Evolutionary conservation across 345 rosid species (phyloP).

Genomic region (Ceriops zippeliana): DNA sequence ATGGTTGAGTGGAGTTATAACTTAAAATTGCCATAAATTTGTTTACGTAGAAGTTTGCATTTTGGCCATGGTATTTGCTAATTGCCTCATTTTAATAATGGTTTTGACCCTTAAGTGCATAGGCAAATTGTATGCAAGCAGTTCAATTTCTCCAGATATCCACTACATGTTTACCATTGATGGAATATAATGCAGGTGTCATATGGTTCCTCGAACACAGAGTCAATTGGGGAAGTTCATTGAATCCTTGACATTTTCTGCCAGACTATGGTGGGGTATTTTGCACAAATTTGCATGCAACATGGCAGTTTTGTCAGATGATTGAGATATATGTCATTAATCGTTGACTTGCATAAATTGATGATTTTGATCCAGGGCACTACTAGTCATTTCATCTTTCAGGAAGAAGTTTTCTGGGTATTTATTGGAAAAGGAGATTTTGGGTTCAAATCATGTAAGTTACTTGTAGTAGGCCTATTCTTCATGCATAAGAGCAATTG

Average conservation of each 20-base stretch:
- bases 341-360: slow-evolving; percentile 16
- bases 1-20: background rate
- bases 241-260: slow-evolving; percentile 63
- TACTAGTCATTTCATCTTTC: slow-evolving; percentile 63
- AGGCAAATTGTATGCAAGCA: background rate
- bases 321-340: slow-evolving; percentile 7
- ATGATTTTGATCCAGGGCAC: slow-evolving; percentile 53
- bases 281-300: slow-evolving; percentile 10
- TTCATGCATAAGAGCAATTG: slow-evolving; percentile 1
- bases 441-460: slow-evolving; percentile 68
- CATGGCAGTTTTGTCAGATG: background rate
- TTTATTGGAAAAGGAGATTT: slow-evolving; percentile 51
- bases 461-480: slow-evolving; percentile 14
- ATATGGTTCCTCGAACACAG: slow-evolving; percentile 37
- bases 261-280: slow-evolving; percentile 62
- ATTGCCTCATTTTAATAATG: slow-evolving; percentile 1
- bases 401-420: slow-evolving; percentile 51
- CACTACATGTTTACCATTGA: background rate
- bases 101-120: background rate
- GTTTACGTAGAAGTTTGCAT: background rate
- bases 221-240: slow-evolving; percentile 60
- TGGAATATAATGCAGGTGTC: slow-evolving; percentile 51
- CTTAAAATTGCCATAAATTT: background rate
- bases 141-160: slow-evolving; percentile 3
- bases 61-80: background rate